Evolutionary conservation across 805 yeast species (phyloP).

Genomic region (Kodamaea kakaduensis): DNA sequence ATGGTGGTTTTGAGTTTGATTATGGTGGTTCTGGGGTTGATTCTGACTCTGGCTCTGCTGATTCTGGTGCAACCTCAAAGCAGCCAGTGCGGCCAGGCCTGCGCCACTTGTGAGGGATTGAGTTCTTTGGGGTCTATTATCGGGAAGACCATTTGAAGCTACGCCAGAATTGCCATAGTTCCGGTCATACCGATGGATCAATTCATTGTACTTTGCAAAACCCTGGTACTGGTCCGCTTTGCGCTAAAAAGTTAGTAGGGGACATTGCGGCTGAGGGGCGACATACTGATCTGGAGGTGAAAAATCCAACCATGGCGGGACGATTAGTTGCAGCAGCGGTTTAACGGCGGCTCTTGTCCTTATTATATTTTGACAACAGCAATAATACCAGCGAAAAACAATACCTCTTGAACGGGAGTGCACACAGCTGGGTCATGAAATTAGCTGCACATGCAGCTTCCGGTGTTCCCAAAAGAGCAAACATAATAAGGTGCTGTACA

Average conservation of each 20-base stretch:
- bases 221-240: constrained; percentile 28
- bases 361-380: background rate
- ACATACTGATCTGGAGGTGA: constrained; percentile 6
- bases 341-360: too few relatives aligned
- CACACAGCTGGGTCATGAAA: background rate
- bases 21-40: constrained; percentile 6
- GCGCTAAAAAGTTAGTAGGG: constrained; percentile 12
- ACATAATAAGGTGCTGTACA: too few relatives aligned
- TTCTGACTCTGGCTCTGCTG: constrained; percentile 8
- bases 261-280: background rate
- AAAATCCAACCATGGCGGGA: constrained; percentile 7
- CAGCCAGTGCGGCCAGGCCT: constrained; percentile 41
- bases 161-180: constrained; percentile 6
- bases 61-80: constrained; percentile 30
- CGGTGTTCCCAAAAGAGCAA: too few relatives aligned
- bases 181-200: constrained; percentile 18
- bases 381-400: background rate
- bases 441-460: too few relatives aligned
- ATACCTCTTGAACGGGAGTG: background rate
- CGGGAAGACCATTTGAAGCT: constrained; percentile 17
- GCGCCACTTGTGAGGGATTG: constrained; percentile 25
- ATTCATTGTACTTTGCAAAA: constrained; percentile 30
- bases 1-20: too few relatives aligned
- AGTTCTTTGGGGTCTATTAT: background rate
- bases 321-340: background rate